Conservation (phyloP, 352 stramenopile species). For the Pythium rishiriense region DNA sequence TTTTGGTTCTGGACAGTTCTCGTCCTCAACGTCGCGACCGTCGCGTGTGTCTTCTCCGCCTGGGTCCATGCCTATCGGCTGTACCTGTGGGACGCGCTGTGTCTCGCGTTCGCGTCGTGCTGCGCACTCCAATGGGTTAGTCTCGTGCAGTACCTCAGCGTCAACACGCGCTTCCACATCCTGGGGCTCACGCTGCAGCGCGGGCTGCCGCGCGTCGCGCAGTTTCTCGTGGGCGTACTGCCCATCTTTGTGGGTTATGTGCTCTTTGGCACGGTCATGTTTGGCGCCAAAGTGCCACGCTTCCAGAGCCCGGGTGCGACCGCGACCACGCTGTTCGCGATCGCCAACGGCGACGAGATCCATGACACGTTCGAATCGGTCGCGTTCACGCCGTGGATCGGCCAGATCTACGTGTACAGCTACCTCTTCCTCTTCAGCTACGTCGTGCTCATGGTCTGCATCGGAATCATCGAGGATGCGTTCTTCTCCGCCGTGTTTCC, state of each 20-base stretch:
- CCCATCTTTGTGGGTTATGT: conserved; percentile 87
- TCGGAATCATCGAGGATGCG: conserved; percentile 87
- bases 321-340: conserved; percentile 79
- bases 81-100: conserved; percentile 53
- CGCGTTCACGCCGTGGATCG: conserved; percentile 66
- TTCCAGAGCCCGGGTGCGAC: conserved; percentile 71
- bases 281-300: conserved; percentile 73
- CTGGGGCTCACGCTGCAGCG: conserved; percentile 72
- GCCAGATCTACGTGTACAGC: conserved; percentile 84
- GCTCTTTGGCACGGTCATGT: conserved; percentile 86
- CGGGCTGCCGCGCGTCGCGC: conserved; percentile 64
- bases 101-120: conserved; percentile 61
- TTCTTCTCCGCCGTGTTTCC: conserved; percentile 86
- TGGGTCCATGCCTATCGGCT: conserved; percentile 60
- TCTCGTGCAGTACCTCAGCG: conserved; percentile 71
- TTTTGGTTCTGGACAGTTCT: conserved; percentile 71
- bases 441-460: conserved; percentile 89
- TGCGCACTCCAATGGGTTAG: conserved; percentile 76
- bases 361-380: conserved; percentile 83
- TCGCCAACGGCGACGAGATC: conserved; percentile 88
- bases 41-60: conserved; percentile 46
- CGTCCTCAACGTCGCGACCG: conserved; percentile 51
- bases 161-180: conserved; percentile 75
- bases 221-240: conserved; percentile 83
- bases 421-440: conserved; percentile 91